A percentile compares a stretch with the other conserved stretches of the same genome.
Evolutionary conservation across 805 yeast species (phyloP).

Genomic region (Yamadazyma akitaensis): DNA sequence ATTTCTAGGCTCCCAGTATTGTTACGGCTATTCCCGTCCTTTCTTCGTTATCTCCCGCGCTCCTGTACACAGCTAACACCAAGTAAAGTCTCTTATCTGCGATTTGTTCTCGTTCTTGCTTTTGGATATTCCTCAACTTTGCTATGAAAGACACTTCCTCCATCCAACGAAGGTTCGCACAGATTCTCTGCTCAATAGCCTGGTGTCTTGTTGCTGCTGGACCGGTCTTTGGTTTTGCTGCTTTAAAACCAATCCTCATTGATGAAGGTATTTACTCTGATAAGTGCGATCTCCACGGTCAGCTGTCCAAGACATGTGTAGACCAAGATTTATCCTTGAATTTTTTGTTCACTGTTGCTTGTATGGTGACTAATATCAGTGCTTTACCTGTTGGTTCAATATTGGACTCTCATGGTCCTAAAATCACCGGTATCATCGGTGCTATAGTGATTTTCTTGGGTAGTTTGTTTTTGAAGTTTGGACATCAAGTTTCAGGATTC

Average conservation of each 20-base stretch:
- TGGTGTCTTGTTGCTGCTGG: slow-evolving; percentile 96
- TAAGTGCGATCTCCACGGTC: slow-evolving; percentile 41
- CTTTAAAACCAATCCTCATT: slow-evolving; percentile 79
- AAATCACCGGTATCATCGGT: slow-evolving; percentile 74
- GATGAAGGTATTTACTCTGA: slow-evolving; percentile 73
- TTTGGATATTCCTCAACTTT: neutral
- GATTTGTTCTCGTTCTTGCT: neutral
- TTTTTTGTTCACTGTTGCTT: slow-evolving; percentile 79
- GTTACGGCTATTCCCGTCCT: neutral
- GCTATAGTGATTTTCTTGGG: slow-evolving; percentile 57
- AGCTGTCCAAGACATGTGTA: slow-evolving; percentile 41
- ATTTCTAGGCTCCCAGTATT: too few species aligned
- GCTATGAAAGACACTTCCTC: slow-evolving; percentile 7
- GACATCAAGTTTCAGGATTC: slow-evolving; percentile 22
- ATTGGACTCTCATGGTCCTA: slow-evolving; percentile 78
- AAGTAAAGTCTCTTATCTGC: neutral
- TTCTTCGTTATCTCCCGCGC: too few species aligned
- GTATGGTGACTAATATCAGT: slow-evolving; percentile 79
- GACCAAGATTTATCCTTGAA: slow-evolving; percentile 84
- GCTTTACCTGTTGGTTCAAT: slow-evolving; percentile 82
- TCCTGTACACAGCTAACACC: neutral
- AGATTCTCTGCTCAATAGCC: slow-evolving; percentile 66
- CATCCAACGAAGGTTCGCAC: slow-evolving; percentile 37
- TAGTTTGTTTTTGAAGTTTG: slow-evolving; percentile 44
- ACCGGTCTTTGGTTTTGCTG: slow-evolving; percentile 93